phyloP scores from a whole-genome alignment of 805 yeast species.

The Ogataea corticis region DNA sequence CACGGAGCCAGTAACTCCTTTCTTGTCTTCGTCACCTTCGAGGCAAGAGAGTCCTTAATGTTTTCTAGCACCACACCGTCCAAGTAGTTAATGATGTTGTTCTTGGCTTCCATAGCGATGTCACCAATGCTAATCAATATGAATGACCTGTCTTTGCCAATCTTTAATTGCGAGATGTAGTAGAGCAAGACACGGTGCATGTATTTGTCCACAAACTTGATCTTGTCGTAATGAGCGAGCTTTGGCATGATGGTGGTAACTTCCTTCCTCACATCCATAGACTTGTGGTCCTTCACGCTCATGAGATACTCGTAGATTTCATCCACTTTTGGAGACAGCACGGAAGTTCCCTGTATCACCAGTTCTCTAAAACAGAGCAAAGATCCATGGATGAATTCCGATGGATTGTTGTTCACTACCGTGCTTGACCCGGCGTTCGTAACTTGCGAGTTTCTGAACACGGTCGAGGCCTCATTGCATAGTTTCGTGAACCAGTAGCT shows the following conservation, averaged over 20 bases:
- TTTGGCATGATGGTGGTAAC: slow-evolving; percentile 83
- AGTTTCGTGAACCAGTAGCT: slow-evolving; percentile 74
- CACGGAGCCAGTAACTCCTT: slow-evolving; percentile 82
- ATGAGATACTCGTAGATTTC: slow-evolving; percentile 75
- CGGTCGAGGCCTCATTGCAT: slow-evolving; percentile 34
- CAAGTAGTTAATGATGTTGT: slow-evolving; percentile 82
- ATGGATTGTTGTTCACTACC: slow-evolving; percentile 24
- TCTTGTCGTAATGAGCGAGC: slow-evolving; percentile 75
- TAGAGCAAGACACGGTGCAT: slow-evolving; percentile 77
- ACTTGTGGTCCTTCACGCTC: slow-evolving; percentile 74
- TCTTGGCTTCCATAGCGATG: slow-evolving; percentile 75
- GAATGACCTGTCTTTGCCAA: slow-evolving; percentile 68
- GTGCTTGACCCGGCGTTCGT: slow-evolving; percentile 10
- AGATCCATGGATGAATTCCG: slow-evolving; percentile 86
- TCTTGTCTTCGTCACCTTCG: slow-evolving; percentile 58
- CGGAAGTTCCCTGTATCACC: slow-evolving; percentile 67
- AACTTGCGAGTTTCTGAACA: slow-evolving; percentile 25
- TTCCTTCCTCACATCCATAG: slow-evolving; percentile 74
- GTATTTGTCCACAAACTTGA: slow-evolving; percentile 74
- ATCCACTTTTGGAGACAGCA: slow-evolving; percentile 69
- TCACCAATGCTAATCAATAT: slow-evolving; percentile 83
- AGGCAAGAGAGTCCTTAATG: slow-evolving; percentile 73
- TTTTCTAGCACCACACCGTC: slow-evolving; percentile 87
- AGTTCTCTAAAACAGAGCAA: slow-evolving; percentile 80
- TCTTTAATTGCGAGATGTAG: slow-evolving; percentile 75